Percentiles rank a stretch among this genome's conserved stretches.
These are phyloP conservation scores for Gremmenia infestans DNA, from an alignment of 2,329 filamentous ascomycete species.

Conservation along the genomic window DNA sequence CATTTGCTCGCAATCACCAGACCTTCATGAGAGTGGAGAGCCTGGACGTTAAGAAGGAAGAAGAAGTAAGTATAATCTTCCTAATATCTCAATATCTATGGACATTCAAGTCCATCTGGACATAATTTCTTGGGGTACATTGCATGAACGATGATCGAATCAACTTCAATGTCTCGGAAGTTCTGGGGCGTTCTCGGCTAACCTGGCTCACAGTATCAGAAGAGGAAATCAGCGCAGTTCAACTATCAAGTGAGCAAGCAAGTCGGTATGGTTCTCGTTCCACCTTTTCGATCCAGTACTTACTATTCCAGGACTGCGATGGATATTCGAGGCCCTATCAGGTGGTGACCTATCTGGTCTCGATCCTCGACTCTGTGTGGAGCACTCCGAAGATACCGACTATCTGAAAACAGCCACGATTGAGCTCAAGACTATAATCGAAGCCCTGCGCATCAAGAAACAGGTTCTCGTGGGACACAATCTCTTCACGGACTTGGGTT, in stretches of 20 bases:
- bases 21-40: constrained; percentile 31
- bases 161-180: too few species aligned
- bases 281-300: constrained; percentile 3
- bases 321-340: constrained; percentile 30
- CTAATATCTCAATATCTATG: background rate
- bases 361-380: constrained; percentile 36
- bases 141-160: too few species aligned
- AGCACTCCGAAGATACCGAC: constrained; percentile 27
- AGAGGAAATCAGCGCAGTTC: constrained; percentile 13
- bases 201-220: constrained; percentile 9
- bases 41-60: constrained; percentile 22
- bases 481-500: constrained; percentile 58
- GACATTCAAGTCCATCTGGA: background rate
- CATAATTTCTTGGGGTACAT: background rate
- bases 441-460: constrained; percentile 24
- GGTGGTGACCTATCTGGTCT: constrained; percentile 28
- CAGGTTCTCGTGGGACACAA: constrained; percentile 59
- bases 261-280: constrained; percentile 16
- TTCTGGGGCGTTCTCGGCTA: too few species aligned
- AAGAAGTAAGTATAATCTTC: constrained; percentile 16
- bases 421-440: constrained; percentile 22
- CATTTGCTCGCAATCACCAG: constrained; percentile 22
- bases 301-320: constrained; percentile 23
- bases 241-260: constrained; percentile 20
- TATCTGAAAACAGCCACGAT: constrained; percentile 35